A percentile compares a stretch with the other conserved stretches of the same genome.
phyloP scores from a whole-genome alignment of 768 basidiomycete species.

The Termitomyces eurrhizus region DNA sequence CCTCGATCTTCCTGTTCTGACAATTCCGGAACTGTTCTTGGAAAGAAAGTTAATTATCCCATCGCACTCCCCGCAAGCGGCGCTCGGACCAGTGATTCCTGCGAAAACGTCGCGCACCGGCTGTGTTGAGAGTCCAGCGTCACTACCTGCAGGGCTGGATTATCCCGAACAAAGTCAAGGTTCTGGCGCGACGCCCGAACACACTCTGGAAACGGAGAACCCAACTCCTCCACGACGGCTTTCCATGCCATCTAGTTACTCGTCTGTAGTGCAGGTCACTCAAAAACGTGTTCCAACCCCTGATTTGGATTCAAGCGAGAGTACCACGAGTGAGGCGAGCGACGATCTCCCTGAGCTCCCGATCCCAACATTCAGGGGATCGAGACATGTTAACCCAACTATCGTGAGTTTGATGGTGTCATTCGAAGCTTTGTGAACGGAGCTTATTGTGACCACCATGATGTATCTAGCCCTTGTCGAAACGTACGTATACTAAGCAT shows the following conservation, averaged over 20 bases:
- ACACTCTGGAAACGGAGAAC: constrained; percentile 8
- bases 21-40: constrained; percentile 58
- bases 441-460: background rate
- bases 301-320: constrained; percentile 40
- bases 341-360: constrained; percentile 31
- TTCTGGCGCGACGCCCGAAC: constrained; percentile 22
- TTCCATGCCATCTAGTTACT: constrained; percentile 35
- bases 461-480: constrained; percentile 46
- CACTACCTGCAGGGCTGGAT: constrained; percentile 5
- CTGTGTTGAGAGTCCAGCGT: constrained; percentile 1
- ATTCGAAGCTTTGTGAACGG: background rate
- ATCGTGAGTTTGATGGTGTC: constrained; percentile 34
- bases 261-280: constrained; percentile 34
- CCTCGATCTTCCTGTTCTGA: constrained; percentile 51
- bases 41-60: constrained; percentile 43
- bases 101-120: constrained; percentile 6
- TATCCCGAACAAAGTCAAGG: constrained; percentile 22
- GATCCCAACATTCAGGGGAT: constrained; percentile 30
- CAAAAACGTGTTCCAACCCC: constrained; percentile 29
- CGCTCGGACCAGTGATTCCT: background rate
- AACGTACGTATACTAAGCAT: constrained; percentile 39
- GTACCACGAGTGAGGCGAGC: constrained; percentile 42
- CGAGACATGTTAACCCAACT: constrained; percentile 47
- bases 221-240: constrained; percentile 8
- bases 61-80: constrained; percentile 12